Evolutionary conservation across 805 yeast genomes (phyloP).

Genomic region (Blastobotrys peoriensis): DNA sequence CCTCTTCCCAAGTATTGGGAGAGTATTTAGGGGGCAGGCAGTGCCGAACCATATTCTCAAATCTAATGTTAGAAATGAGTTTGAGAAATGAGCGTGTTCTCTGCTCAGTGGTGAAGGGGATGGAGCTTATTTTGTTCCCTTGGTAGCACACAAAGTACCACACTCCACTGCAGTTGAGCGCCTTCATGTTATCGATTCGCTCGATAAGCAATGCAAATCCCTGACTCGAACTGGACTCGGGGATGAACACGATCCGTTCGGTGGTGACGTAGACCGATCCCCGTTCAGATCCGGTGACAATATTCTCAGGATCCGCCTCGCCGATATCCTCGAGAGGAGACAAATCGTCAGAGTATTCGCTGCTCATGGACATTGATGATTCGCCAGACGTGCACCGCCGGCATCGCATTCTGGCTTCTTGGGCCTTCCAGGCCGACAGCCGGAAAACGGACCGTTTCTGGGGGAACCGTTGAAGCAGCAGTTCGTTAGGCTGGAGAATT

Average conservation of each 20-base stretch:
- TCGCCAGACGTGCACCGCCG: constrained; percentile 6
- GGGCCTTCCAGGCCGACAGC: constrained; percentile 10
- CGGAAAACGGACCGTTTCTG: constrained; percentile 17
- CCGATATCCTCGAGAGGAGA: neutral
- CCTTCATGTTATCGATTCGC: constrained; percentile 18
- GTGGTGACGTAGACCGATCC: constrained; percentile 22
- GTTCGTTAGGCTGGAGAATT: constrained; percentile 27
- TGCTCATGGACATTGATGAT: neutral
- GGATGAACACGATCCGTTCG: constrained; percentile 24
- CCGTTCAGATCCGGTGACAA: constrained; percentile 10
- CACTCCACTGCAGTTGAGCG: constrained; percentile 10
- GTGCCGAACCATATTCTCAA: constrained; percentile 28
- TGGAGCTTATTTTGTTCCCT: constrained; percentile 19
- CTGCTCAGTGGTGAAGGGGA: constrained; percentile 24
- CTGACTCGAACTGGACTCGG: constrained; percentile 6
- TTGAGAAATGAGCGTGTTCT: constrained; percentile 24
- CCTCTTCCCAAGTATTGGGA: constrained; percentile 8
- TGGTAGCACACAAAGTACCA: constrained; percentile 20
- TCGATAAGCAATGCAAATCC: constrained; percentile 19
- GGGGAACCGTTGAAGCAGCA: constrained; percentile 23
- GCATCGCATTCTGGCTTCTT: constrained; percentile 11
- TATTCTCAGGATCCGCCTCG: constrained; percentile 14
- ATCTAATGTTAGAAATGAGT: constrained; percentile 26
- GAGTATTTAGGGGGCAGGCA: constrained; percentile 27
- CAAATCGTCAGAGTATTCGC: neutral